Base-by-base conservation (phyloP, 768 basidiomycete genomes). In the Xanthoconium purpureum region DNA sequence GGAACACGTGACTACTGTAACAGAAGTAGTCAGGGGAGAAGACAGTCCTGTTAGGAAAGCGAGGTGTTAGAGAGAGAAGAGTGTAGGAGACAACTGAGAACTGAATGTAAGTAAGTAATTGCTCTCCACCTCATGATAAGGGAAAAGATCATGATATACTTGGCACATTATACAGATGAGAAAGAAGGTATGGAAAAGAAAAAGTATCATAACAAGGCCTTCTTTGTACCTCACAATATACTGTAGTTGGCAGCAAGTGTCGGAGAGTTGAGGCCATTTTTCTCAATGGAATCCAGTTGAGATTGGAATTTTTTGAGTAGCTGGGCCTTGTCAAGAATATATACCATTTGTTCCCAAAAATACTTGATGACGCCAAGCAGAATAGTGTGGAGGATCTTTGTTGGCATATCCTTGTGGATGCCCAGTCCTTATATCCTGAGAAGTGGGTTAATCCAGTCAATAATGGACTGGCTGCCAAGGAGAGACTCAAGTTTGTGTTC, bases 151-250 rank as follows among this genome's bases (percentile, higher is more conserved):
- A n/a, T n/a, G n/a, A n/a, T n/a, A n/a, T n/a, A n/a, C n/a, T n/a
- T n/a, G n/a, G n/a, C n/a, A n/a, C n/a, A n/a, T n/a, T n/a, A n/a
- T n/a, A n/a, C n/a, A n/a, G n/a, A n/a, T n/a, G n/a, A n/a, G n/a
- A n/a, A n/a, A n/a, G n/a, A n/a, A n/a, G n/a, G n/a, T n/a, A n/a
- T n/a, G n/a, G n/a, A n/a, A n/a, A n/a, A n/a, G n/a, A n/a, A n/a
- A n/a, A n/a, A n/a, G n/a, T n/a, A n/a, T n/a, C n/a, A n/a, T n/a
- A 6, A 76, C 68, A 0, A 77, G 66, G 0, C 62, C 38, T 0
- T 67, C 67, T 15, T 65, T 65, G 47, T 74, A 75, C 0, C 60
- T 63, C 2, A 63, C 57, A 24, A 75, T 68, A 36, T 77, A n/a
- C n/a, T n/a, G n/a, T n/a, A 76, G 10, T 70, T 63, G 2, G 72